Base-by-base conservation (phyloP, 441 rosid genomes). In the Manihot esculenta region DNA sequence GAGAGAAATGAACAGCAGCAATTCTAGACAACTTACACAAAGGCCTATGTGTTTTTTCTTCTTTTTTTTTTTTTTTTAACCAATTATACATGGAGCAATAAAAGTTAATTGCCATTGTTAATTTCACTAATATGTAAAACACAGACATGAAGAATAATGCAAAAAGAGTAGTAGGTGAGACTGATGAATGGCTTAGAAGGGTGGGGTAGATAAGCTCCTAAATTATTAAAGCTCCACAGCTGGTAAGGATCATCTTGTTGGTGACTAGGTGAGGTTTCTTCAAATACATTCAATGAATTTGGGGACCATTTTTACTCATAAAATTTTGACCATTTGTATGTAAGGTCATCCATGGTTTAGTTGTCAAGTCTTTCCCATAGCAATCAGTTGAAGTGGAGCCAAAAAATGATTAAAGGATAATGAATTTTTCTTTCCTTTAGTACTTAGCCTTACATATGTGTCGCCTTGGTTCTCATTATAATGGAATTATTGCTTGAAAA, bases 241-340 rank as follows among this genome's bases (percentile, higher is more conserved):
- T 23, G 58, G 30, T 23, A 10, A 21, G 27, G 58, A 10, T 23
- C 17, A 21, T 54, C 30, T 10, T 54, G 58, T 54, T 54, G 58
- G 58, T 54, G 58, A 54, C 14, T 54, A 6, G 27, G 62, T 63
- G 54, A 45, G 67, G 8, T 45, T 45, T 17, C 66, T 62, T 62
- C 66, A 41, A 62, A 65, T 65, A 17, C 68, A 15, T 66, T 50
- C 48, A 66, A 51, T 53, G 44, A 30, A 66, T 12, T 24, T 18
- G 2, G 57, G 69, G 69, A 65, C 45, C 69, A 26, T 27, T 27
- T 10, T 10, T 21, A 9, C 13, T 9, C 12, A 54, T 54, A 20
- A 27, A 15, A 0, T 42, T 30, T 59, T 38, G 30, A 62, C 50
- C 50, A n/a, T 5, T 41, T 41, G 10, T 62, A 20, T 60, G 26